Evolutionary conservation across 352 stramenopile species (phyloP), one percentile per base, ranked within the genome.

Genomic region (Hyaloperonospora brassicae): DNA sequence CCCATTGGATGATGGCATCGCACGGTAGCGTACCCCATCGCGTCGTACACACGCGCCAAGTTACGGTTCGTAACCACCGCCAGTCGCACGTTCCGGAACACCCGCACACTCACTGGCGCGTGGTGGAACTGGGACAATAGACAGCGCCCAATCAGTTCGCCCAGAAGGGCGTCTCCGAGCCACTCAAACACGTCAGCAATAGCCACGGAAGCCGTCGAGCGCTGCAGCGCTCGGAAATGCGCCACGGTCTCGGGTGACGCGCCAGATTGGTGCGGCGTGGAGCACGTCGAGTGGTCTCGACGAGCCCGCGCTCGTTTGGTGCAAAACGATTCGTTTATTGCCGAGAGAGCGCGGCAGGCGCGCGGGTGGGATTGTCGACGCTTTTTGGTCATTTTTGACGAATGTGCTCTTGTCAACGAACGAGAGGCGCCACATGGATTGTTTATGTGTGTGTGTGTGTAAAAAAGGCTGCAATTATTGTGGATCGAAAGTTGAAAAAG

Each of bases 61-160:
- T 89, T 91, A 53, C 75, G 62, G 61, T 91, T 91, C 0, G 74
- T 79, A 30, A 91, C 81, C 13, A 82, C 65, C 0, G 61, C 70
- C 14, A 87, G 48, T 8, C 76, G 64, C 47, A 91, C 62, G 47
- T 79, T 76, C 39, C 78, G 79, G 54, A 88, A 89, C 41, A 91
- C 74, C 1, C 76, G 60, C 34, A 76, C 74, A 23, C 75, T 79
- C 13, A 91, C 44, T 11, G 78, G 76, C 1, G 70, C 61, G 7
- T 59, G 43, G 13, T 79, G 68, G 54, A 89, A 88, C 46, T 89
- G 78, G 3, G 76, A 75, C 31, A 91, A 52, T 22, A 91, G 47
- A 31, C 73, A 86, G 7, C 79, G 59, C 2, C 69, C 79, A 12
- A 87, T 73, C 0, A 89, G 52, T 60, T 91, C 81, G n/a, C 79